Evolutionary conservation across 768 basidiomycete species (phyloP).

Genomic region (Termitomyces eurrhizus): DNA sequence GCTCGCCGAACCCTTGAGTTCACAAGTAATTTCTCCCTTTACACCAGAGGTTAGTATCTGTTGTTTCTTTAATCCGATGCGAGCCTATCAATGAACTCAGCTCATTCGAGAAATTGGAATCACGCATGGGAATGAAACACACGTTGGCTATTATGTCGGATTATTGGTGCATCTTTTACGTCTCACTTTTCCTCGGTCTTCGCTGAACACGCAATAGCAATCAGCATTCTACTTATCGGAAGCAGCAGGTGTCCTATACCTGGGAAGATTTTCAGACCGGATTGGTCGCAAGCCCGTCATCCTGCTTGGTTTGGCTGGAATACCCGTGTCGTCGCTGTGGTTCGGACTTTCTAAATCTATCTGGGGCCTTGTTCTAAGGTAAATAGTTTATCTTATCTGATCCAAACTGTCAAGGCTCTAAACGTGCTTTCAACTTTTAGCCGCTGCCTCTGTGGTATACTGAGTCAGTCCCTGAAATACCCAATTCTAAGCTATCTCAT

Average conservation of each 20-base stretch:
- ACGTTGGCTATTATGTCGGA: constrained; percentile 80
- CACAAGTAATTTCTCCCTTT: constrained; percentile 72
- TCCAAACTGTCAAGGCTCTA: no score
- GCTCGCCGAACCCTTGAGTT: constrained; percentile 71
- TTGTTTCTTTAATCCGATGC: background rate
- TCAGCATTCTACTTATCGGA: constrained; percentile 75
- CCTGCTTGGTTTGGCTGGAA: constrained; percentile 57
- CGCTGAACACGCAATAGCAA: constrained; percentile 43
- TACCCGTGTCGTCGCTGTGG: constrained; percentile 67
- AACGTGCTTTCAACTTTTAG: no score
- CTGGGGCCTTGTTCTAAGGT: no score
- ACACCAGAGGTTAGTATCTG: constrained; percentile 49
- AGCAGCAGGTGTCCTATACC: constrained; percentile 66
- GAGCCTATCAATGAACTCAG: constrained; percentile 26
- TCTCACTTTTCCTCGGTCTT: background rate
- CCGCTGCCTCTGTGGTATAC: constrained; percentile 6
- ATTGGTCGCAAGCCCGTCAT: constrained; percentile 77
- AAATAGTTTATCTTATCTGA: no score
- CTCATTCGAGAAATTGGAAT: constrained; percentile 65
- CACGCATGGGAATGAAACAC: constrained; percentile 75
- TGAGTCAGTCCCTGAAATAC: constrained; percentile 37
- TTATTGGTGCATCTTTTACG: constrained; percentile 46
- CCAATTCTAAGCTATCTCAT: background rate
- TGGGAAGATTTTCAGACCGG: constrained; percentile 68
- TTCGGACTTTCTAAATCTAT: no score